These are phyloP conservation scores for Seiridium cupressi DNA, from an alignment of 2,329 filamentous ascomycete genomes.

Conservation along the genomic window DNA sequence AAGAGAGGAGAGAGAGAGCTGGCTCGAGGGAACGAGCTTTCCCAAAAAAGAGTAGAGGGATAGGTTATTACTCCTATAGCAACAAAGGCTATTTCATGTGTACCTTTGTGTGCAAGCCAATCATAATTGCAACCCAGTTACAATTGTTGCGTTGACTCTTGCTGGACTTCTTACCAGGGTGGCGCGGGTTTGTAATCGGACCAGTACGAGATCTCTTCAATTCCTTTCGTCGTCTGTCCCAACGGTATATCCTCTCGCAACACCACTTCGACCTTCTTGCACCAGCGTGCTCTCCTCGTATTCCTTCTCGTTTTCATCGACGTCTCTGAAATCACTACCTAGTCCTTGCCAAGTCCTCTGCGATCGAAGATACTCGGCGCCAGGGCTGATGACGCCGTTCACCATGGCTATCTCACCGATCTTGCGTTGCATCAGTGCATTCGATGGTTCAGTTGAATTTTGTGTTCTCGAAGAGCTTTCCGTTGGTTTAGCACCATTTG, in stretches of 20 bases:
- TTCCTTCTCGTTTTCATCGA: slow-evolving; percentile 60
- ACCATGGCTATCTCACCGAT: slow-evolving; percentile 73
- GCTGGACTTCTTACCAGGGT: too few relatives aligned
- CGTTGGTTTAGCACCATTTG: slow-evolving; percentile 19
- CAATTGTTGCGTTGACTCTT: too few relatives aligned
- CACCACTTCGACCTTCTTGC: slow-evolving; percentile 82
- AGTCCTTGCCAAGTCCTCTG: slow-evolving; percentile 89
- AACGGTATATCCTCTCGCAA: slow-evolving; percentile 85
- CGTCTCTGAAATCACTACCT: slow-evolving; percentile 74
- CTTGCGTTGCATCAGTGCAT: slow-evolving; percentile 57
- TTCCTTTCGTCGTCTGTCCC: slow-evolving; percentile 50
- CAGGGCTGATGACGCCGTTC: slow-evolving; percentile 85
- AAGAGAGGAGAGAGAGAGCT: too few relatives aligned
- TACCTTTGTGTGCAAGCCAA: too few relatives aligned
- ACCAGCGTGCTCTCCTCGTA: slow-evolving; percentile 63
- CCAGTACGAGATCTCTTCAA: slow-evolving; percentile 12
- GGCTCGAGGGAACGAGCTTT: too few relatives aligned
- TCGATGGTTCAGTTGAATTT: slow-evolving; percentile 34
- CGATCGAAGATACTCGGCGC: slow-evolving; percentile 80
- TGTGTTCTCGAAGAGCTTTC: slow-evolving; percentile 16
- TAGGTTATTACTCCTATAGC: too few relatives aligned
- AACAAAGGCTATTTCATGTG: too few relatives aligned
- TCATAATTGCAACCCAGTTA: too few relatives aligned
- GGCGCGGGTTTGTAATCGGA: too few relatives aligned
- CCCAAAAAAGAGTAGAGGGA: too few relatives aligned